Percentiles rank a stretch among this genome's conserved stretches.
These are phyloP conservation scores for Xanthoconium separans DNA, from an alignment of 1,284 basidiomycete genomes.

Conservation along the genomic window DNA sequence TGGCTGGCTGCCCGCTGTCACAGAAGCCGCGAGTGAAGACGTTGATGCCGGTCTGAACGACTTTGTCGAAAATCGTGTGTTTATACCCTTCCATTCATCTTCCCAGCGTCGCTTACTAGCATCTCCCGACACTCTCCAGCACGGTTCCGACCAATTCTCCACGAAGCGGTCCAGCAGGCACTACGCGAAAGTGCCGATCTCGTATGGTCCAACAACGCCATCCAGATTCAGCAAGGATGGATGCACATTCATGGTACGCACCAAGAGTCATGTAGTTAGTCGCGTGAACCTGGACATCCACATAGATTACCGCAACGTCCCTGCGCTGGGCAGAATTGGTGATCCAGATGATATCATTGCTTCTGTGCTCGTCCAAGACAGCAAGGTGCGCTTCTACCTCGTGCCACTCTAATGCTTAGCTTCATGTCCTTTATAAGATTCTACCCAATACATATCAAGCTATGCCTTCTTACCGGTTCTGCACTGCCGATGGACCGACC, in stretches of 20 bases:
- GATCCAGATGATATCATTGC: constrained; percentile 80
- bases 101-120: not conserved
- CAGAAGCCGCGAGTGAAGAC: constrained; percentile 26
- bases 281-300: not conserved
- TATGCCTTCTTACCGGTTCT: constrained; percentile 78
- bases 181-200: constrained; percentile 61
- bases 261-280: not conserved
- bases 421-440: constrained; percentile 43
- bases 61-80: constrained; percentile 67
- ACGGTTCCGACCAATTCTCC: constrained; percentile 56
- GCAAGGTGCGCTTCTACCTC: constrained; percentile 46
- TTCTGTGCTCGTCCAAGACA: constrained; percentile 66
- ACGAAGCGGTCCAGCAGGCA: constrained; percentile 54
- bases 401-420: not conserved
- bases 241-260: constrained; percentile 77
- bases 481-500: constrained; percentile 65
- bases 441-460: constrained; percentile 68
- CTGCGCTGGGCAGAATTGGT: constrained; percentile 68
- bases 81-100: not conserved
- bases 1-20: constrained; percentile 67
- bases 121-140: constrained; percentile 37
- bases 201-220: constrained; percentile 60
- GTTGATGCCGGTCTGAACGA: constrained; percentile 59
- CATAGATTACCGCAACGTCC: constrained; percentile 68
- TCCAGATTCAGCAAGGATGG: constrained; percentile 70